phyloP scores from a whole-genome alignment of 225 moss, liverwort and hornwort species.

The Takakia lepidozioides region DNA sequence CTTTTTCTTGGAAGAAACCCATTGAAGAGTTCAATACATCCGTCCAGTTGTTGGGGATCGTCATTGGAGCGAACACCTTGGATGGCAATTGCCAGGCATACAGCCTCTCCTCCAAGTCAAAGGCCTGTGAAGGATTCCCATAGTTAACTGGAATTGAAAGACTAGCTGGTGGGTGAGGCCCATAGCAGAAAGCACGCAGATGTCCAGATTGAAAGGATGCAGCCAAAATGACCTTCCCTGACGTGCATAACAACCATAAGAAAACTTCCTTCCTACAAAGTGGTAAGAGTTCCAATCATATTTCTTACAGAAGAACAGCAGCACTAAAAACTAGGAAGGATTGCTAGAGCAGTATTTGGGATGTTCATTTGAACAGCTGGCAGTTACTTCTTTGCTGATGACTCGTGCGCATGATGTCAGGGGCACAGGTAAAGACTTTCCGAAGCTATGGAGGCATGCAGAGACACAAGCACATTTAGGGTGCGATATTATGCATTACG shows the following conservation, averaged over 20 bases:
- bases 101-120: slow-evolving; percentile 44
- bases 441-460: too few species aligned
- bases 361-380: too few species aligned
- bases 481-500: too few species aligned
- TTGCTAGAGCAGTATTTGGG: too few species aligned
- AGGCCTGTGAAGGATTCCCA: slow-evolving; percentile 18
- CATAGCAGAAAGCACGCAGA: slow-evolving; percentile 78
- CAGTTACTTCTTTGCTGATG: background rate
- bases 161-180: slow-evolving; percentile 27
- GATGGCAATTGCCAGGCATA: slow-evolving; percentile 80
- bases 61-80: slow-evolving; percentile 49
- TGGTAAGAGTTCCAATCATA: background rate
- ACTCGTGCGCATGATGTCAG: background rate
- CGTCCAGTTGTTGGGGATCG: slow-evolving; percentile 41
- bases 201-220: slow-evolving; percentile 68
- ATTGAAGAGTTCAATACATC: slow-evolving; percentile 30
- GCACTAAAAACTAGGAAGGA: too few species aligned
- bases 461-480: too few species aligned
- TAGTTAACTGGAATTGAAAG: slow-evolving; percentile 10
- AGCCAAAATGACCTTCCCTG: slow-evolving; percentile 85
- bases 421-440: too few species aligned
- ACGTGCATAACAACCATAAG: slow-evolving; percentile 7
- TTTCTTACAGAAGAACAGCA: too few species aligned
- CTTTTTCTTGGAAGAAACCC: slow-evolving; percentile 26
- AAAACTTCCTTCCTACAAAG: background rate